These are phyloP conservation scores for Nymphaea thermarum DNA, from an alignment of 164 flowering plant genomes.

Conservation along the genomic window DNA sequence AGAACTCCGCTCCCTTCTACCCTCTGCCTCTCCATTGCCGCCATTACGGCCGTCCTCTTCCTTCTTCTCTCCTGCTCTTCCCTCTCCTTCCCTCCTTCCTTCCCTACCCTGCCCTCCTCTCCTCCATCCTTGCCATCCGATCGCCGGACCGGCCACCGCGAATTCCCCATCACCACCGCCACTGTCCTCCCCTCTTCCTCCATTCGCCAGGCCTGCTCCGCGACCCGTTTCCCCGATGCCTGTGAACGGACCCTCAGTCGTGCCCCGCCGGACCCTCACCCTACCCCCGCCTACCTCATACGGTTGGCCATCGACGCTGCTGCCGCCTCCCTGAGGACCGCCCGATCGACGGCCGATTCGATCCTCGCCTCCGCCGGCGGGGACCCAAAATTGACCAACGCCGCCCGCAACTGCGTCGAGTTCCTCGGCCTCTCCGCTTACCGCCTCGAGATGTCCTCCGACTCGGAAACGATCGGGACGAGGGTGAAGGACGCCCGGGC, in stretches of 20 bases:
- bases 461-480: slow-evolving; percentile 21
- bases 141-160: slow-evolving; percentile 1
- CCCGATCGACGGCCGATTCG: slow-evolving; percentile 28
- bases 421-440: slow-evolving; percentile 25
- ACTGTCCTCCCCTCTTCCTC: slow-evolving; percentile 17
- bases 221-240: slow-evolving; percentile 40
- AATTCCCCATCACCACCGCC: slow-evolving; percentile 8
- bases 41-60: background rate
- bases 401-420: slow-evolving; percentile 51
- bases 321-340: slow-evolving; percentile 31
- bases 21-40: no score
- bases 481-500: slow-evolving; percentile 55
- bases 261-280: slow-evolving; percentile 8
- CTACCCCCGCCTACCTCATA: slow-evolving; percentile 32
- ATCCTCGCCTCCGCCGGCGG: slow-evolving; percentile 35
- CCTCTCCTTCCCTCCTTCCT: background rate
- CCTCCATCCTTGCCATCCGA: background rate
- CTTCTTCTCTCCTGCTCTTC: background rate
- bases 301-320: slow-evolving; percentile 32
- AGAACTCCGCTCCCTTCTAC: no score
- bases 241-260: slow-evolving; percentile 14
- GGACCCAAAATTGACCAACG: slow-evolving; percentile 37
- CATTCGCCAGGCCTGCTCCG: slow-evolving; percentile 39
- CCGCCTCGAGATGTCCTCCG: slow-evolving; percentile 17
- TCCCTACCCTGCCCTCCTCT: background rate